These are phyloP conservation scores for Thalia dealbata DNA, from an alignment of 176 grass and related monocot species.

Conservation along the genomic window DNA sequence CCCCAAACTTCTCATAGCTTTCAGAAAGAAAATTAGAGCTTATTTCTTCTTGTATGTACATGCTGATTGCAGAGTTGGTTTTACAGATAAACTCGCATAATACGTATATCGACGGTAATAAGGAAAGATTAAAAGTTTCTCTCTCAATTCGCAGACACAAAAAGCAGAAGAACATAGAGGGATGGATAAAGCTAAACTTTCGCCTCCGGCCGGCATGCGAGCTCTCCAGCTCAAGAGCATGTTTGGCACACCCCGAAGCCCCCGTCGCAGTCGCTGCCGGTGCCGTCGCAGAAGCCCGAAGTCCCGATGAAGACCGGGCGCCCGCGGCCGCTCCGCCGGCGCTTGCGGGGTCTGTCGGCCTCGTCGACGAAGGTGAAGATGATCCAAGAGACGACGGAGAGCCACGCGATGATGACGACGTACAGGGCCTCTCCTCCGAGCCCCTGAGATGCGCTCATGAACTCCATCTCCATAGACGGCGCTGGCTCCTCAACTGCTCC, in stretches of 20 bases:
- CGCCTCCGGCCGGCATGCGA: background rate
- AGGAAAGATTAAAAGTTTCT: no score
- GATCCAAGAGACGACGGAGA: slow-evolving; percentile 67
- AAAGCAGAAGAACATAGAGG: background rate
- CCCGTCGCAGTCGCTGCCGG: slow-evolving; percentile 32
- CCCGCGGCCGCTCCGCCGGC: slow-evolving; percentile 13
- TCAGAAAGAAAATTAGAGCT: no score
- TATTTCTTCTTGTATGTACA: no score
- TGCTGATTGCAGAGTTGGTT: no score
- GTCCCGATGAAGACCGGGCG: slow-evolving; percentile 15
- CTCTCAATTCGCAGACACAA: no score
- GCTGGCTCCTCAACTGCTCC: no score
- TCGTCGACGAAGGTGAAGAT: slow-evolving; percentile 57
- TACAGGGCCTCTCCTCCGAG: slow-evolving; percentile 62
- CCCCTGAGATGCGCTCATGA: background rate
- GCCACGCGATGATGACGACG: slow-evolving; percentile 71
- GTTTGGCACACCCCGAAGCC: slow-evolving; percentile 33
- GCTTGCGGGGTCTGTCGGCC: background rate
- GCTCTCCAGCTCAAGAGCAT: slow-evolving; percentile 23
- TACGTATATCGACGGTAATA: no score
- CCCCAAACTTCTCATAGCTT: no score
- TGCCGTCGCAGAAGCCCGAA: slow-evolving; percentile 50
- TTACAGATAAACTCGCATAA: no score
- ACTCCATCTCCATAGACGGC: background rate
- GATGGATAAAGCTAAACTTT: background rate